Evolutionary conservation across 306 rosid genomes (phyloP).

Genomic region (Begonia peltatifolia): DNA sequence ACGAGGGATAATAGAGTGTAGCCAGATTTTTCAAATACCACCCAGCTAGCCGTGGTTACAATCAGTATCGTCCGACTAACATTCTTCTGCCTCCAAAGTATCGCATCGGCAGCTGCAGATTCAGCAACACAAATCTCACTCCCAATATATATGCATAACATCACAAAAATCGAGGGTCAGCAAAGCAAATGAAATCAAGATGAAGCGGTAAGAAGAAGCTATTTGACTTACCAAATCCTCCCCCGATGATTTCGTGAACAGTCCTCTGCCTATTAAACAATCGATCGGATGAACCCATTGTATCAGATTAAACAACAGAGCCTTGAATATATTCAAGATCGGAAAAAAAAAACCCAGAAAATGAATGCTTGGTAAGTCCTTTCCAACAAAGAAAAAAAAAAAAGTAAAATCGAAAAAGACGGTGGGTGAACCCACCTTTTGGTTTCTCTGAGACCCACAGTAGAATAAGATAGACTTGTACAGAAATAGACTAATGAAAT

Average conservation of each 20-base stretch:
- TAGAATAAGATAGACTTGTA: too few species aligned
- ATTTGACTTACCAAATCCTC: constrained; percentile 29
- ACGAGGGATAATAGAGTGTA: constrained; percentile 25
- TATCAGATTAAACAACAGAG: background rate
- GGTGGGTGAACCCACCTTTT: too few species aligned
- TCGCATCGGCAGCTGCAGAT: constrained; percentile 67
- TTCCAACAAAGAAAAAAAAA: too few species aligned
- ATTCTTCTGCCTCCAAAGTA: constrained; percentile 79
- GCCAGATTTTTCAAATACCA: constrained; percentile 90
- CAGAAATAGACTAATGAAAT: too few species aligned
- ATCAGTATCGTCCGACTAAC: constrained; percentile 43
- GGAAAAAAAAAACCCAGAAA: too few species aligned
- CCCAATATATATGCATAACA: too few species aligned
- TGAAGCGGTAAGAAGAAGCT: background rate
- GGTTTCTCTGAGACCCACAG: too few species aligned
- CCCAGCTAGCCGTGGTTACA: constrained; percentile 55
- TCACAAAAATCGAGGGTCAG: too few species aligned
- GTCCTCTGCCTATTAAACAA: constrained; percentile 38
- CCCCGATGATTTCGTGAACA: constrained; percentile 46
- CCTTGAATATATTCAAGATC: background rate
- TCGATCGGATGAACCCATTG: constrained; percentile 39
- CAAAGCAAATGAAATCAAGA: too few species aligned
- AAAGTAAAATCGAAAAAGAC: too few species aligned
- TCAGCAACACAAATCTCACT: too few species aligned
- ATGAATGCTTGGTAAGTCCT: too few species aligned